phyloP scores from a whole-genome alignment of 2,329 filamentous ascomycete species.

The Aspergillus calidoustus region DNA sequence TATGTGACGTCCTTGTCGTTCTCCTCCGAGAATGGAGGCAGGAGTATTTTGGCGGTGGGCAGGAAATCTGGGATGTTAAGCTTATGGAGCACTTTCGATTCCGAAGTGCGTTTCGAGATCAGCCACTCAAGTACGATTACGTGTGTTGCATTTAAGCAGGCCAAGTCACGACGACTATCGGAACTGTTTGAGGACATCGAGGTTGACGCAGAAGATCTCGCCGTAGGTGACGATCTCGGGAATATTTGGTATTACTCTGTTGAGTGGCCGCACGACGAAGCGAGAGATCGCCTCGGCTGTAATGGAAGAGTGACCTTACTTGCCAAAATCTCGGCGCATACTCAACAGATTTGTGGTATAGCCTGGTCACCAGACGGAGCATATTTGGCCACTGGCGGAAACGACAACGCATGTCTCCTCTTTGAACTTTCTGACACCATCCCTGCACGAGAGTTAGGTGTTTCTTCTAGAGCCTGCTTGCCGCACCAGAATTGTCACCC shows the following conservation, averaged over 20 bases:
- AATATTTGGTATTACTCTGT: constrained; percentile 86
- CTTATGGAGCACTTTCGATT: constrained; percentile 73
- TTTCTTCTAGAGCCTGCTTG: constrained; percentile 15
- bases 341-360: constrained; percentile 91
- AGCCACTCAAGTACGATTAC: constrained; percentile 74
- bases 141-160: constrained; percentile 81
- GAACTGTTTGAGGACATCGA: constrained; percentile 52
- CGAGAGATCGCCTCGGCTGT: constrained; percentile 74
- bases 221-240: constrained; percentile 83
- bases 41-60: constrained; percentile 82
- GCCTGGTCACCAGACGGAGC: constrained; percentile 79
- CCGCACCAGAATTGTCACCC: constrained; percentile 19
- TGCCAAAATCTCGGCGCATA: constrained; percentile 76
- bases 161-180: constrained; percentile 55
- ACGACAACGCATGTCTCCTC: constrained; percentile 87
- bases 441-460: constrained; percentile 22
- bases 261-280: constrained; percentile 70
- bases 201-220: constrained; percentile 77
- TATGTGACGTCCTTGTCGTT: constrained; percentile 87
- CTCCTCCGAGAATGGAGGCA: constrained; percentile 75
- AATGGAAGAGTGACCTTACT: constrained; percentile 77
- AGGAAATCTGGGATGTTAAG: constrained; percentile 76
- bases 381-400: constrained; percentile 84
- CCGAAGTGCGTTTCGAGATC: constrained; percentile 73
- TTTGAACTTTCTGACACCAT: constrained; percentile 70